Evolutionary conservation across 2,329 filamentous ascomycete species (phyloP).

Genomic region (Fonsecaea pedrosoi): DNA sequence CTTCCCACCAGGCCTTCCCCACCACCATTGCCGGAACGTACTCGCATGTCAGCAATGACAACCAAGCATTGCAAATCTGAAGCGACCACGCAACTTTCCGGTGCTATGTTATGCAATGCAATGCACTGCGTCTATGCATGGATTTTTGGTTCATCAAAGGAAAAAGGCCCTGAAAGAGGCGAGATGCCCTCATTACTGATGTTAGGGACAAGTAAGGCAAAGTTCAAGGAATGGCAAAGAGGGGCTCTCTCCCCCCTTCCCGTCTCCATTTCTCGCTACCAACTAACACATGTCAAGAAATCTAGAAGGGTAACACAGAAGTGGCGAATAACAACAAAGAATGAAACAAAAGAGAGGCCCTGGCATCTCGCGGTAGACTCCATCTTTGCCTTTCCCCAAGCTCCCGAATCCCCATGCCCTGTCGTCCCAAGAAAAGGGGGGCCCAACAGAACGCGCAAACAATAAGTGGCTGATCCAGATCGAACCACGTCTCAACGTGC

Average conservation of each 20-base stretch:
- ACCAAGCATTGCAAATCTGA: not conserved
- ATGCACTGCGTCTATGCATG: not conserved
- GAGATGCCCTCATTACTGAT: not conserved
- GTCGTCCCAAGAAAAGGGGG: not conserved
- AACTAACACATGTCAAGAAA: conserved; percentile 3
- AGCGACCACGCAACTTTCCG: not conserved
- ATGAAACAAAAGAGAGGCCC: too few relatives aligned
- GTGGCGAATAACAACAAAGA: conserved; percentile 1
- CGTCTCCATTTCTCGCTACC: not conserved
- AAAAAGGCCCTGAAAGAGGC: not conserved
- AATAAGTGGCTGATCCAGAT: conserved; percentile 6
- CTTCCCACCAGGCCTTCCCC: not conserved
- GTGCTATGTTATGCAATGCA: conserved; percentile 3
- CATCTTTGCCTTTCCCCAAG: not conserved
- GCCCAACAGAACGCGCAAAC: conserved; percentile 4
- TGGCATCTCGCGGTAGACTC: not conserved
- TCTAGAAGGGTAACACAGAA: not conserved
- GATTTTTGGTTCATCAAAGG: conserved; percentile 4
- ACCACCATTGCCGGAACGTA: too few relatives aligned
- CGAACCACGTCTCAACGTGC: conserved; percentile 22
- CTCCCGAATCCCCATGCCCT: not conserved
- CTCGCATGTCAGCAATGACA: not conserved
- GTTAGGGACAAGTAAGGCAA: not conserved
- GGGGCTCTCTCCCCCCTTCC: not conserved
- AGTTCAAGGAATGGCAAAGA: not conserved